Conservation (phyloP, 2,329 filamentous ascomycete species). For the Claviceps humidiphila region DNA sequence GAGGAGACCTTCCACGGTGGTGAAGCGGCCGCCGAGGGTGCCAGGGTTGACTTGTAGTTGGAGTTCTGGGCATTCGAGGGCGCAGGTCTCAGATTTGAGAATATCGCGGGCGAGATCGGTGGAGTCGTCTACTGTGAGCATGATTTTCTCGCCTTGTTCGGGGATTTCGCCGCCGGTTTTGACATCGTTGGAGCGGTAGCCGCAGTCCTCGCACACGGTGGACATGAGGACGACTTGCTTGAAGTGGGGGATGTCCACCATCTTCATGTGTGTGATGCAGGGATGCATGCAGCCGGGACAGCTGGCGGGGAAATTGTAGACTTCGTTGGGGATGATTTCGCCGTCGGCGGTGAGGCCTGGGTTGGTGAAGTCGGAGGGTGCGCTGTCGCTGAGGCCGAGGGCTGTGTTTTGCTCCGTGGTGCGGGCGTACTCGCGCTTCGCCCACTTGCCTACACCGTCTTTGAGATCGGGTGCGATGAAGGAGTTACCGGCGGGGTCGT, state of each 20-base stretch:
- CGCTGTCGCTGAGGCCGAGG: slow-evolving; percentile 60
- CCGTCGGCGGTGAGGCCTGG: slow-evolving; percentile 42
- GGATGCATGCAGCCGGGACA: slow-evolving; percentile 82
- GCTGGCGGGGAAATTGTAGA: slow-evolving; percentile 82
- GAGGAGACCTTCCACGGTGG: slow-evolving; percentile 85
- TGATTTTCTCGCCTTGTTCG: slow-evolving; percentile 72
- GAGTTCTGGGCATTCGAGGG: slow-evolving; percentile 75
- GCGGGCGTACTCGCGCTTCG: slow-evolving; percentile 70
- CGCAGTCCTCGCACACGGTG: slow-evolving; percentile 81
- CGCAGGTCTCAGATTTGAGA: slow-evolving; percentile 89
- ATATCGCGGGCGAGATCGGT: slow-evolving; percentile 83
- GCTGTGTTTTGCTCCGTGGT: slow-evolving; percentile 76
- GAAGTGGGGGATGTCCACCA: slow-evolving; percentile 96
- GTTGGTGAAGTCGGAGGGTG: slow-evolving; percentile 37
- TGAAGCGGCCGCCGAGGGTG: slow-evolving; percentile 90
- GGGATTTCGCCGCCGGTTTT: slow-evolving; percentile 94
- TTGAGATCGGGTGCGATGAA: slow-evolving; percentile 84
- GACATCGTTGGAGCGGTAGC: slow-evolving; percentile 91
- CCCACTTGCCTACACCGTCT: slow-evolving; percentile 75
- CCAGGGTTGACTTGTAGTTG: slow-evolving; percentile 80
- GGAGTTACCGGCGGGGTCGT: slow-evolving; percentile 90
- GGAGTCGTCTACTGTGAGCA: slow-evolving; percentile 52
- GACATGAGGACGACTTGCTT: slow-evolving; percentile 95
- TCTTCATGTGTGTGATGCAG: slow-evolving; percentile 94
- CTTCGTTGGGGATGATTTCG: slow-evolving; percentile 83